These are phyloP conservation scores for Cutaneotrichosporon cutaneum DNA, from an alignment of 1,284 basidiomycete species.

Conservation along the genomic window DNA sequence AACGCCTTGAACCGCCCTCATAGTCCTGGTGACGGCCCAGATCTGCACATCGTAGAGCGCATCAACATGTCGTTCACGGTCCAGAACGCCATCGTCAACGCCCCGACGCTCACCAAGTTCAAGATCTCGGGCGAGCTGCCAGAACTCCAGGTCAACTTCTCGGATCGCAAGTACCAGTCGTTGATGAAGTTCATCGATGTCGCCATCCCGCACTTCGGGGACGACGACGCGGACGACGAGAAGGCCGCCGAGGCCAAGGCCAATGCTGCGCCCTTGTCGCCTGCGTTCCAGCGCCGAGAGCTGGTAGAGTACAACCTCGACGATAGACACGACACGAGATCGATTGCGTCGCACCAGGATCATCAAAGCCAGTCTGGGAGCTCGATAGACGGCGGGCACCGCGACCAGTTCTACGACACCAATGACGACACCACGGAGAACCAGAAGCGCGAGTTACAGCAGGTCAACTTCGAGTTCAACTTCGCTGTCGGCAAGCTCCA, in stretches of 20 bases:
- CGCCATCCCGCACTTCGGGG: conserved; percentile 79
- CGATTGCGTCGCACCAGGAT: conserved; percentile 42
- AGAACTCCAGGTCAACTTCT: conserved; percentile 86
- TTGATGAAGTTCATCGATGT: conserved; percentile 92
- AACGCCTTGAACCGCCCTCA: conserved; percentile 64
- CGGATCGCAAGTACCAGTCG: conserved; percentile 92
- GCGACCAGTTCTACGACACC: conserved; percentile 73
- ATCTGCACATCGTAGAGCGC: conserved; percentile 86
- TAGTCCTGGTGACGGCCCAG: conserved; percentile 49
- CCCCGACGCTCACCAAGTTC: conserved; percentile 80
- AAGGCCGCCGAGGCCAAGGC: conserved; percentile 5
- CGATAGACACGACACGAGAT: conserved; percentile 48
- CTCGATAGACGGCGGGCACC: conserved; percentile 21
- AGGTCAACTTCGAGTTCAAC: conserved; percentile 82
- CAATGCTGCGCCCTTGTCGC: conserved; percentile 14
- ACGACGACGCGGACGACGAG: conserved; percentile 42
- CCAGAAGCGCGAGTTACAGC: conserved; percentile 61
- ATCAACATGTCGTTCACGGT: conserved; percentile 88
- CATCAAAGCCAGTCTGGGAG: conserved; percentile 46
- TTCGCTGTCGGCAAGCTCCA: conserved; percentile 88
- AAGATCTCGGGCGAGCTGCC: conserved; percentile 91
- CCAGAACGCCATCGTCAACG: conserved; percentile 90
- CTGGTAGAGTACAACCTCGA: conserved; percentile 68
- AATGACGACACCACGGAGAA: conserved; percentile 62
- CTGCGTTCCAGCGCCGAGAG: conserved; percentile 57